These are phyloP conservation scores for Suhomyces kilbournensis DNA, from an alignment of 805 yeast genomes.

Conservation along the genomic window DNA sequence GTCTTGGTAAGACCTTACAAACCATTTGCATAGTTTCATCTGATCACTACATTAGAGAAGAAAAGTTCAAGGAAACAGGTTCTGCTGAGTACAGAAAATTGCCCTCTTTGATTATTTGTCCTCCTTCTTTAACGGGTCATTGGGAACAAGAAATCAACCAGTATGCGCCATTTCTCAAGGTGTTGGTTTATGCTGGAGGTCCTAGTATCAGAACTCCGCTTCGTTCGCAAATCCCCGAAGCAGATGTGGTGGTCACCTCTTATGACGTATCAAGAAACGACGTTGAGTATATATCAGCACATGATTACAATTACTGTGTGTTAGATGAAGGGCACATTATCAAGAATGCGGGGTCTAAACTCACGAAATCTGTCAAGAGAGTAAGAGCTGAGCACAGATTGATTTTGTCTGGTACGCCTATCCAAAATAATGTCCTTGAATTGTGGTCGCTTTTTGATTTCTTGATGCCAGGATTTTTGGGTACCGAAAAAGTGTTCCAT, in stretches of 20 bases:
- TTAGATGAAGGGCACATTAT: constrained; percentile 97
- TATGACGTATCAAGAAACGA: constrained; percentile 97
- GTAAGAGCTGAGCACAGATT: constrained; percentile 85
- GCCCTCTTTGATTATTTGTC: constrained; percentile 88
- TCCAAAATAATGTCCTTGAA: constrained; percentile 94
- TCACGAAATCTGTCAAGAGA: constrained; percentile 83
- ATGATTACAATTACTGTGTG: constrained; percentile 89
- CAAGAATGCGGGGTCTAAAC: constrained; percentile 83
- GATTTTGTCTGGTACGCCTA: constrained; percentile 94
- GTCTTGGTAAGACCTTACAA: constrained; percentile 94
- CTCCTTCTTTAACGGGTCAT: constrained; percentile 97
- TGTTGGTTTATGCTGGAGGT: constrained; percentile 89
- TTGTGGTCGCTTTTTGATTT: constrained; percentile 97
- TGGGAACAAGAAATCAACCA: constrained; percentile 95
- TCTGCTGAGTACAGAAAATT: constrained; percentile 67
- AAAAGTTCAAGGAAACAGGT: constrained; percentile 58
- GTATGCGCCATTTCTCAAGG: constrained; percentile 83
- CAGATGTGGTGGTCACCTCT: constrained; percentile 90
- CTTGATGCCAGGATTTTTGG: constrained; percentile 97
- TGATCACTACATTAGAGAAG: constrained; percentile 84
- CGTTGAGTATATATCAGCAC: constrained; percentile 54
- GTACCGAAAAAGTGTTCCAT: constrained; percentile 89
- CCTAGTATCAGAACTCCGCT: constrained; percentile 67
- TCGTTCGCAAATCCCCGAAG: constrained; percentile 47
- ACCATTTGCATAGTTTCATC: constrained; percentile 96